These are phyloP conservation scores for Neophaeococcomyces aloes DNA, from an alignment of 2,329 filamentous ascomycete species.

Conservation along the genomic window DNA sequence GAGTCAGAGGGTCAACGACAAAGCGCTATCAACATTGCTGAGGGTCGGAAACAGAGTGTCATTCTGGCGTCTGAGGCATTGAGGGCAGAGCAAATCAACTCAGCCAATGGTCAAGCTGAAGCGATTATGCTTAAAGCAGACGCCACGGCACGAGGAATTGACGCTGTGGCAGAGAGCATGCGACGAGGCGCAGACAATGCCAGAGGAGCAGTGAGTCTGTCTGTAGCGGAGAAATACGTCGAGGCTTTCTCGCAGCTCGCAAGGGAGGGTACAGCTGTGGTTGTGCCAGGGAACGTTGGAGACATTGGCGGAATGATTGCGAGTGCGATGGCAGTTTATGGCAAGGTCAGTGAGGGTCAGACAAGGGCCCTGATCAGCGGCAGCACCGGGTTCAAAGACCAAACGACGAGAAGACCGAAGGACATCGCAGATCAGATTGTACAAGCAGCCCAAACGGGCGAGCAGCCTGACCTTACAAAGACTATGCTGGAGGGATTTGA, in stretches of 20 bases:
- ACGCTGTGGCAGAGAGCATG: slow-evolving; percentile 70
- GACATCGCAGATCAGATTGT: slow-evolving; percentile 18
- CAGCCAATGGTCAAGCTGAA: slow-evolving; percentile 83
- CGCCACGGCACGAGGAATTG: slow-evolving; percentile 80
- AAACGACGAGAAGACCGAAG: slow-evolving; percentile 10
- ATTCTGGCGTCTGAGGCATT: slow-evolving; percentile 91
- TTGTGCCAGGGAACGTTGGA: slow-evolving; percentile 92
- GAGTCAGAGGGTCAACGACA: slow-evolving; percentile 96
- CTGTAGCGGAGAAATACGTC: slow-evolving; percentile 94
- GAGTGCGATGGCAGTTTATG: slow-evolving; percentile 87
- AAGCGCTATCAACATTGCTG: slow-evolving; percentile 96
- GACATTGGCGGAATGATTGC: slow-evolving; percentile 97
- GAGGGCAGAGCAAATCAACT: slow-evolving; percentile 84
- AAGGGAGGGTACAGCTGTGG: slow-evolving; percentile 88
- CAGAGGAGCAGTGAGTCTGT: slow-evolving; percentile 73
- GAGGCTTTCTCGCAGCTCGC: slow-evolving; percentile 87
- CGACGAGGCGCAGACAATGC: slow-evolving; percentile 62
- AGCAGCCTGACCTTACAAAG: slow-evolving; percentile 35
- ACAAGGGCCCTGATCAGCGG: slow-evolving; percentile 47
- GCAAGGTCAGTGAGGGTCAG: slow-evolving; percentile 78
- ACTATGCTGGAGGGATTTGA: slow-evolving; percentile 42
- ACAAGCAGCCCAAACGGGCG: slow-evolving; percentile 29
- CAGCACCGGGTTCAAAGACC: slow-evolving; percentile 34
- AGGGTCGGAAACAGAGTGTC: slow-evolving; percentile 92
- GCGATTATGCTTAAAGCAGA: slow-evolving; percentile 77